Evolutionary conservation across 164 flowering plant genomes (phyloP), one percentile per base, ranked within the genome.

Genomic region (Brasenia schreberi): DNA sequence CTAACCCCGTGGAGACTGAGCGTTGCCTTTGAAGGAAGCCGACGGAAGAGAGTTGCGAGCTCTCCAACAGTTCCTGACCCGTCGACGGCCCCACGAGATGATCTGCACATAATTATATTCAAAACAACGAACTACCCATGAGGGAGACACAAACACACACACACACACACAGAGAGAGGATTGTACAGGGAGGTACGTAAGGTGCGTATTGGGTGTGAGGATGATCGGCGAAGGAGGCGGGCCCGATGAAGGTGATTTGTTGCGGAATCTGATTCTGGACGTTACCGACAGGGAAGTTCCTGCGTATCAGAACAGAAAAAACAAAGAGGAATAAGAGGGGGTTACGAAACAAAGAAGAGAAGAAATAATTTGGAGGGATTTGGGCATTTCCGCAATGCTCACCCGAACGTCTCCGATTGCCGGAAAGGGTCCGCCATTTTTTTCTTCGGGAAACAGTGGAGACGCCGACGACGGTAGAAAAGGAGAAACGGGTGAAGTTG

Each of bases 1-100:
- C 98, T 62, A 92, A 61, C 27, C 98, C 98, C 2, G 96, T 88
- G 0, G 96, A 89, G 5, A 92, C 98, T 1, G 92, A 78, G 10
- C 33, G 17, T 52, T 73, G 75, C 0, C 84, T 73, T 66, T 81
- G 92, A 76, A 88, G 65, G 68, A 88, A 82, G 78, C 86, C 95
- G 58, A 83, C 68, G 0, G 95, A 87, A 0, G 92, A 84, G 62
- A 83, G 78, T 77, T 81, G 88, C 3, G 90, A 85, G 68, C 81
- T 87, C 70, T 86, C 91, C 69, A 87, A 69, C 42, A 89, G 80
- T 64, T 86, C 89, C 89, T n/a, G 42, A 69, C 42, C 79, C 83
- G 17, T 79, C 81, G 10, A 77, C 81, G 27, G 64, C 79, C 3
- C 83, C 84, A 70, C 83, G 80, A 75, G 82, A 85, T 79, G 63